phyloP scores from a whole-genome alignment of 208 protist species.

The Leishmania lainsoni region DNA sequence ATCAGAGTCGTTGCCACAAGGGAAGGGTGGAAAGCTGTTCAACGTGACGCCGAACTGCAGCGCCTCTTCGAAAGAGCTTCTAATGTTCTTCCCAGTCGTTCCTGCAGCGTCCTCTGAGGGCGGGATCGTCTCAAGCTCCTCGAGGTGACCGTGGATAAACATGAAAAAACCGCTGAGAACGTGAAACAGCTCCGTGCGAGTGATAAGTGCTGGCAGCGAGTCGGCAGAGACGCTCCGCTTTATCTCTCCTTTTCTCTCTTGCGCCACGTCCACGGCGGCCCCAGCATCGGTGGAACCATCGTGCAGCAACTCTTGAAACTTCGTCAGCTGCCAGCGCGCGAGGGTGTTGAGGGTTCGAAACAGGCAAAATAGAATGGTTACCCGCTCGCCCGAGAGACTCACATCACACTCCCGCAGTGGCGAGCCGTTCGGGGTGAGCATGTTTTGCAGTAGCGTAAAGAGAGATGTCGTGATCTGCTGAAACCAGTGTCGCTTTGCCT shows the following conservation, averaged over 20 bases:
- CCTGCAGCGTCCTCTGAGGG: conserved; percentile 20
- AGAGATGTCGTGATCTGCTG: conserved; percentile 49
- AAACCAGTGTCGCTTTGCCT: conserved; percentile 53
- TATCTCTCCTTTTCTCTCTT: conserved; percentile 15
- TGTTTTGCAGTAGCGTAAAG: conserved; percentile 80
- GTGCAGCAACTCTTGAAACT: conserved; percentile 70
- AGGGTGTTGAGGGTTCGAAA: conserved; percentile 78
- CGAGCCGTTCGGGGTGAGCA: conserved; percentile 54
- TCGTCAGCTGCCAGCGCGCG: conserved; percentile 71
- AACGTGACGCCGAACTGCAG: conserved; percentile 76
- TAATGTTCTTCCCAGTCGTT: neutral
- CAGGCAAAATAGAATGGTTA: conserved; percentile 66
- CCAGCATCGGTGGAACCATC: conserved; percentile 29
- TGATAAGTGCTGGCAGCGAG: conserved; percentile 40
- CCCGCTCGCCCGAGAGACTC: conserved; percentile 39
- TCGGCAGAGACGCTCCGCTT: conserved; percentile 8
- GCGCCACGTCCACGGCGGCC: conserved; percentile 12
- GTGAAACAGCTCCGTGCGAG: conserved; percentile 78
- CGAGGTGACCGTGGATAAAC: conserved; percentile 60
- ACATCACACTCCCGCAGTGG: conserved; percentile 26
- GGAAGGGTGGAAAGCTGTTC: conserved; percentile 41
- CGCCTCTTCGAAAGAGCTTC: conserved; percentile 68
- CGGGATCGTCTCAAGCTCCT: conserved; percentile 64
- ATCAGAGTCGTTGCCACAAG: conserved; percentile 8
- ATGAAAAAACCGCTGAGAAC: conserved; percentile 69